phyloP scores from a whole-genome alignment of 345 rosid species.

The Excoecaria agallocha region DNA sequence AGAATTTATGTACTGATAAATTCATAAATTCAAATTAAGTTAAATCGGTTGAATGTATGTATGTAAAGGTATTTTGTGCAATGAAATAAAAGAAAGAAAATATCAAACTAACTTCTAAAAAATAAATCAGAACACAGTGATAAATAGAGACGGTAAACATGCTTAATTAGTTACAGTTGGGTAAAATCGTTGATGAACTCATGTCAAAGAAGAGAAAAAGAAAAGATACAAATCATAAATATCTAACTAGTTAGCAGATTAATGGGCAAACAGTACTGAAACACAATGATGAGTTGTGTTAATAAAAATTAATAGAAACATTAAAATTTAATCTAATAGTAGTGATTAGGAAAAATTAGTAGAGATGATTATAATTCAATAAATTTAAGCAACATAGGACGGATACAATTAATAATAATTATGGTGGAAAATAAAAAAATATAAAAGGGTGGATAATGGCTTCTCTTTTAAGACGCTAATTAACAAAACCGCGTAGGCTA shows the following conservation, averaged over 20 bases:
- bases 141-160: neutral
- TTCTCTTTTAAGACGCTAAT: neutral
- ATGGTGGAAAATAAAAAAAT: neutral
- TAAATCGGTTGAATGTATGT: too few species aligned
- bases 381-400: neutral
- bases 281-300: constrained; percentile 4
- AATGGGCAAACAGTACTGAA: neutral
- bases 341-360: neutral
- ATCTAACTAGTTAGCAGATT: neutral
- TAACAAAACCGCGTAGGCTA: neutral
- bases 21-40: too few species aligned
- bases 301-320: too few species aligned
- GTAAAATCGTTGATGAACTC: neutral
- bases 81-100: too few species aligned
- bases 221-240: neutral
- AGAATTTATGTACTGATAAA: too few species aligned
- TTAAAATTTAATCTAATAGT: too few species aligned
- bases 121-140: neutral
- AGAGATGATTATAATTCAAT: constrained; percentile 5
- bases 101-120: too few species aligned
- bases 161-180: neutral
- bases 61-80: too few species aligned
- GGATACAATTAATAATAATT: neutral
- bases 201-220: neutral
- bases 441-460: neutral